Conservation (phyloP, 2,329 filamentous ascomycete genomes). For the Plenodomus tracheiphilus region DNA sequence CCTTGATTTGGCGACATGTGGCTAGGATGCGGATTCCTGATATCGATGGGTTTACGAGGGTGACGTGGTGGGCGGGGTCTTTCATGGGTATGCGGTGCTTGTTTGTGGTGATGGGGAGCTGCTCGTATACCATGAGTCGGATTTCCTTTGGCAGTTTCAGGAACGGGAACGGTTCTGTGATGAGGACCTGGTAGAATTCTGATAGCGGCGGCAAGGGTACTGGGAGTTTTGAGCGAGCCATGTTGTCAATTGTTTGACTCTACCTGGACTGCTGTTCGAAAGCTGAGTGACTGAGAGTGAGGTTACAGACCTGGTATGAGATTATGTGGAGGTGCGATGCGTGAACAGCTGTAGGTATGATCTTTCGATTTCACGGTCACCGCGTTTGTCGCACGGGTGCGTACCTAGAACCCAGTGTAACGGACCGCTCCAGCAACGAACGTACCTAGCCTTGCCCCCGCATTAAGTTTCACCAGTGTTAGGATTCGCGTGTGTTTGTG, state of each 20-base stretch:
- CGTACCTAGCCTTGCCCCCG: no score
- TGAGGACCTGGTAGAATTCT: not conserved
- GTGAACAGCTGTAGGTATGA: not conserved
- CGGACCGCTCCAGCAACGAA: no score
- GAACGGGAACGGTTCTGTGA: constrained; percentile 3
- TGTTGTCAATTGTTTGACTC: not conserved
- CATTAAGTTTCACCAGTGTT: no score
- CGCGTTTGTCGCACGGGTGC: no score
- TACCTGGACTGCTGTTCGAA: not conserved
- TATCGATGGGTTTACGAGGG: constrained; percentile 3
- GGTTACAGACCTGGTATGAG: not conserved
- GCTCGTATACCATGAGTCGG: constrained; percentile 8
- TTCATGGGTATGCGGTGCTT: not conserved
- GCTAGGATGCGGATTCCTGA: constrained; percentile 5
- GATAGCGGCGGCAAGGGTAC: not conserved
- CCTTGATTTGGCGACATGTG: constrained; percentile 1
- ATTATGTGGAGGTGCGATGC: not conserved
- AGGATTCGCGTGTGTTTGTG: no score
- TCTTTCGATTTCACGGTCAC: not conserved
- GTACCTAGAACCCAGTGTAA: no score
- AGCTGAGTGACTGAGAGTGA: not conserved
- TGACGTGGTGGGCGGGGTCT: not conserved
- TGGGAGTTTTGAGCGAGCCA: not conserved
- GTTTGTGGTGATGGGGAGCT: not conserved
- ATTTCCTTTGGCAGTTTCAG: constrained; percentile 11